These are phyloP conservation scores for Wickerhamiella domercqiae DNA, from an alignment of 805 yeast genomes.

Conservation along the genomic window DNA sequence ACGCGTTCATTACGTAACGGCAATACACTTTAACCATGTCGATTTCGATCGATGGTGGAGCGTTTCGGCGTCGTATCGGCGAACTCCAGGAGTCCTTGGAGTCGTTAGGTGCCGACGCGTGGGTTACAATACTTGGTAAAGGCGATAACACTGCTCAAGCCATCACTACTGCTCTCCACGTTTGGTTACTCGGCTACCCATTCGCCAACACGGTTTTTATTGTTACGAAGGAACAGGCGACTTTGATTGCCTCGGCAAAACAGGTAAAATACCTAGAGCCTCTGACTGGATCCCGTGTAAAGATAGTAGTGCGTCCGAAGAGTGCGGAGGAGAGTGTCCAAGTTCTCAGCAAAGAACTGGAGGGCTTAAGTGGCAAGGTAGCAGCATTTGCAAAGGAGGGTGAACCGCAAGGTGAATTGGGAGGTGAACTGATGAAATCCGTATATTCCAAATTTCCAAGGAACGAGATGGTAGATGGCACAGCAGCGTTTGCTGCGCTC, in stretches of 20 bases:
- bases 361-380: constrained; percentile 23
- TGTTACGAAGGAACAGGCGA: constrained; percentile 41
- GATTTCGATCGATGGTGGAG: constrained; percentile 19
- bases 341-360: constrained; percentile 25
- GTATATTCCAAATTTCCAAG: constrained; percentile 24
- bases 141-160: constrained; percentile 79
- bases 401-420: constrained; percentile 68
- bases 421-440: constrained; percentile 53
- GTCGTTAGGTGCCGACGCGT: constrained; percentile 33
- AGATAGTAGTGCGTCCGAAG: constrained; percentile 63
- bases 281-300: constrained; percentile 34
- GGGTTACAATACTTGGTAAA: constrained; percentile 66
- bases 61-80: constrained; percentile 22
- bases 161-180: constrained; percentile 68
- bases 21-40: neutral
- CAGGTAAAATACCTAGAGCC: constrained; percentile 67
- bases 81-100: constrained; percentile 18
- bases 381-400: constrained; percentile 68
- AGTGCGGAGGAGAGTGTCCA: constrained; percentile 65
- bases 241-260: constrained; percentile 64
- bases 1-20: neutral
- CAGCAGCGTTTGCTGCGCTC: constrained; percentile 37
- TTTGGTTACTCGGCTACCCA: constrained; percentile 86
- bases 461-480: constrained; percentile 31
- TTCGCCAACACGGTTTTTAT: constrained; percentile 80